A percentile compares a stretch with the other conserved stretches of the same genome.
Evolutionary conservation across 441 rosid species (phyloP).

Genomic region (Corymbia calophylla): DNA sequence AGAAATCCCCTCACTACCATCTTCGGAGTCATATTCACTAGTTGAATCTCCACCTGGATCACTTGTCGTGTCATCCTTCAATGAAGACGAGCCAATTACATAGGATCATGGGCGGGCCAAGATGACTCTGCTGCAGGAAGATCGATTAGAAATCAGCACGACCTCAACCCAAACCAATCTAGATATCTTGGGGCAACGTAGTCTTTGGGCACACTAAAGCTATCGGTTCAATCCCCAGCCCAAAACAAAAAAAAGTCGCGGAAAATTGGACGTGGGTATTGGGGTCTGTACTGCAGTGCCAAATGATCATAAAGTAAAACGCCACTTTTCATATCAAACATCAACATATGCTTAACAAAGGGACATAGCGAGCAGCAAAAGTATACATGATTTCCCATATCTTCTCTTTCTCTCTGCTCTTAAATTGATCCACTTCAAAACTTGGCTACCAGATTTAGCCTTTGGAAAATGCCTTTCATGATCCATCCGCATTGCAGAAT

Average conservation of each 20-base stretch:
- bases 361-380: neutral
- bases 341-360: neutral
- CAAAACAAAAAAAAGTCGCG: neutral
- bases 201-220: neutral
- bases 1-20: neutral
- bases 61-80: neutral
- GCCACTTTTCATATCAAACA: neutral
- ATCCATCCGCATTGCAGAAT: neutral
- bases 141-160: neutral
- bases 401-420: neutral
- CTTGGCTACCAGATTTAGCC: neutral
- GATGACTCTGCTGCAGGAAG: neutral
- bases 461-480: neutral
- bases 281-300: neutral
- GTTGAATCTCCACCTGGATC: no score
- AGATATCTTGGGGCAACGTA: neutral
- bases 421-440: neutral
- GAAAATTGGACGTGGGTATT: no score
- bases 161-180: neutral
- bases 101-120: neutral
- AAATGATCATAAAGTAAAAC: neutral
- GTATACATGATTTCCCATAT: neutral
- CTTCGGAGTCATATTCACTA: neutral
- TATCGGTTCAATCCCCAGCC: neutral
- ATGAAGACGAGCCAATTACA: neutral